Evolutionary conservation across 768 basidiomycete genomes (phyloP), one percentile per base, ranked within the genome.

Genomic region (Amanita subjunquillea): DNA sequence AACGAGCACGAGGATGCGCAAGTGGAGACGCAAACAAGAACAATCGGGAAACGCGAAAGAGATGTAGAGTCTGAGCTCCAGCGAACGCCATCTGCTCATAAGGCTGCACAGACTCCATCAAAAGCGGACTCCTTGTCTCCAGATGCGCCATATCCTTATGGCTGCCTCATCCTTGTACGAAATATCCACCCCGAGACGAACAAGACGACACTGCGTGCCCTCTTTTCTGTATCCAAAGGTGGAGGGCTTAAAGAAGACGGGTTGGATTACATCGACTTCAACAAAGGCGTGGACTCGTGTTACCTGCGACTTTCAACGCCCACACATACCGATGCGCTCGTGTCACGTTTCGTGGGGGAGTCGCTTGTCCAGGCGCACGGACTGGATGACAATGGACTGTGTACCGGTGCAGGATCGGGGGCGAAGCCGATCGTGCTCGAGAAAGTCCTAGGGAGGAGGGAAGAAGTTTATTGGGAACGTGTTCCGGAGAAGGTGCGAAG

Each of bases 231-330:
- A 2, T 73, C 80, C 41, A 55, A 59, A 20, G 38, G 55, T 6
- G 44, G 32, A 17, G 15, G 25, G 12, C 43, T n/a, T 13, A 44
- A 50, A 56, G 25, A 54, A 25, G 65, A 67, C 6, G 77, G 72
- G 2, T 63, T 91, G 27, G 85, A 91, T 60, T 92, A 92, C 51
- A 76, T 91, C 15, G 89, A 91, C 65, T 91, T 79, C 63, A 80
- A 63, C 57, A 91, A 89, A 62, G 83, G 85, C 13, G 80, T 85
- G 73, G 81, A 87, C 56, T 74, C 76, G 87, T 92, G 89, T 55
- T 71, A 89, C 62, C 63, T 91, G 23, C 87, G 90, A 7, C 67
- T 90, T 3, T 69, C 81, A 2, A 72, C 76, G 0, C 73, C 81
- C 0, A 53, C 59, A 0, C 70, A 83, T 43, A 71, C 83, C 0